phyloP scores from a whole-genome alignment of 768 basidiomycete genomes.

The Pleurotus tuber-regium region DNA sequence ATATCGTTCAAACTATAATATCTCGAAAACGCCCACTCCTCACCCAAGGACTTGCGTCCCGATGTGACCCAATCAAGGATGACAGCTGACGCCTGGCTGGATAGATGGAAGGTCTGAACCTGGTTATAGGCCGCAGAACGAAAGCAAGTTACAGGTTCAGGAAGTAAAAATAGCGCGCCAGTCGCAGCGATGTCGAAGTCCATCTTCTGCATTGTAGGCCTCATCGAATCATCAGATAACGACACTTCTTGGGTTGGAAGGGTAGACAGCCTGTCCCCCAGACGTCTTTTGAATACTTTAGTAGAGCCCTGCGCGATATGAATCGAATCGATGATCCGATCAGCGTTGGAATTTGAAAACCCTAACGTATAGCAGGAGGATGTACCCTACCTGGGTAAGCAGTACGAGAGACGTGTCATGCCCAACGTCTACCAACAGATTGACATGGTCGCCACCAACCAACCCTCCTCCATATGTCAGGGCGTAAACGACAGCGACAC shows the following conservation, averaged over 20 bases:
- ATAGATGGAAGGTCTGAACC: conserved; percentile 72
- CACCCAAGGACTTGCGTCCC: conserved; percentile 77
- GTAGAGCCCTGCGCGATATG: conserved; percentile 69
- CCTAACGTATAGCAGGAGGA: background rate
- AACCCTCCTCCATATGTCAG: conserved; percentile 91
- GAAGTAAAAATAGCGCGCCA: conserved; percentile 75
- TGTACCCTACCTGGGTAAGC: conserved; percentile 75
- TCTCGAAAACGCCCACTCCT: conserved; percentile 85
- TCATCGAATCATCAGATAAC: background rate
- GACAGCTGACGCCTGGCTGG: conserved; percentile 52
- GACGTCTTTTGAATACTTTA: conserved; percentile 87
- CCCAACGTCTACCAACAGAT: conserved; percentile 60
- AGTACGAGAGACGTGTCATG: conserved; percentile 60
- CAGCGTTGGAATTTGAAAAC: background rate
- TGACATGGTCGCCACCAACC: conserved; percentile 78
- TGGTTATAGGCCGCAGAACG: conserved; percentile 80
- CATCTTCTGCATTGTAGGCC: conserved; percentile 56
- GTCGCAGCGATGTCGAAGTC: conserved; percentile 49
- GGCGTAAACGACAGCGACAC: conserved; percentile 71
- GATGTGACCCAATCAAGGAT: conserved; percentile 92
- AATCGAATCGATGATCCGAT: background rate
- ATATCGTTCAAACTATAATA: conserved; percentile 89
- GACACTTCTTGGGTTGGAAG: conserved; percentile 15
- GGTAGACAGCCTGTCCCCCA: conserved; percentile 55
- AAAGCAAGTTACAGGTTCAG: conserved; percentile 94